Base-by-base conservation (phyloP, 1,284 basidiomycete species). In the Rhodotorula sp. region DNA sequence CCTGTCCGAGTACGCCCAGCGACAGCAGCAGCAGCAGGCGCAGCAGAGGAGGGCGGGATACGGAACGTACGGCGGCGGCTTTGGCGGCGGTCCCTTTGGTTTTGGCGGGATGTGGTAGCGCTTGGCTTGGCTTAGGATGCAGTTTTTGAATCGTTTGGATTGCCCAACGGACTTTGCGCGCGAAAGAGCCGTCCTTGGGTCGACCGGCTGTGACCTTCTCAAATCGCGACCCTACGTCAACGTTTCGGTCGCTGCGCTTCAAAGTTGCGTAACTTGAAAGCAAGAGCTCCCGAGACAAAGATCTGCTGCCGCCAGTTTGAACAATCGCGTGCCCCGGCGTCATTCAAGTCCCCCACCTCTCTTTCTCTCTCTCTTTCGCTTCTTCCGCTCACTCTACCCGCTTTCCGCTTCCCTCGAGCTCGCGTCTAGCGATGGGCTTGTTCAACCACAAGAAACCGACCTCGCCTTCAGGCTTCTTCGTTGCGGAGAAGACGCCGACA, bases 391-490 rank as follows among this genome's bases (percentile, higher is more conserved):
- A 10, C 58, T 22, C 46, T 15, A 9, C 27, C 9, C 39, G 8
- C 46, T 44, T 44, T 44, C n/a, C 39, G 39, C 11, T 44, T 44
- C 39, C 13, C 39, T 44, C 39, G 36, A 44, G 39, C 39, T 44
- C 7, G 39, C 3, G 19, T 44, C 11, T 15, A 6, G n/a, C 15
- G 11, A 66, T 66, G 64, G 64, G 64, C 27, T 53, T 66, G 34
- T 66, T 66, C 64, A 34, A 29, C 48, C 51, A 61, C 53, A 66
- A 60, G 58, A 54, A 66, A 47, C 34, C 47, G 32, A 59, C 44
- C 24, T 66, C 64, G 52, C 64, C 64, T 27, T 66, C 64, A 24
- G 64, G 64, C 34, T 56, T 47, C 64, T 66, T 66, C 53, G 46
- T 34, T n/a, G 64, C 46, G 47, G 64, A 66, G 8, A 13, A 5